Base-by-base conservation (phyloP, 202 grass and related monocot genomes). In the Panicum hallii region DNA sequence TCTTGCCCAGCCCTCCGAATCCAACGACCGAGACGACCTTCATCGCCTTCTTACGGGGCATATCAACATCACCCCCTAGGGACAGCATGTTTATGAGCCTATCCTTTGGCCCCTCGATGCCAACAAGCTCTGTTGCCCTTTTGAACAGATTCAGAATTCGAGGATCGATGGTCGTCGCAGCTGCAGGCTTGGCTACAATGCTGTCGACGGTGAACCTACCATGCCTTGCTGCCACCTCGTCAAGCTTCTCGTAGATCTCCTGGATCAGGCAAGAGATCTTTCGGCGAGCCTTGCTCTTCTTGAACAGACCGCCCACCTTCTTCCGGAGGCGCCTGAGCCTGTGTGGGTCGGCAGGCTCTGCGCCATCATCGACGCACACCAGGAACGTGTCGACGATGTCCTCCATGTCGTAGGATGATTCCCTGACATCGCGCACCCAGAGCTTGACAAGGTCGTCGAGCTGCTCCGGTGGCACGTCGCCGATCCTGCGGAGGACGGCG, bases 351-450 rank as follows among this genome's bases (percentile, higher is more conserved):
- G 10, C 3, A 30, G 65, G 1, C 0, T 8, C n/a, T n/a, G n/a
- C n/a, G n/a, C n/a, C n/a, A n/a, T n/a, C 30, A 0, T 67, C 32
- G 0, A 67, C 6, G 0, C 7, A 26, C 2, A 74, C 70, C 0
- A 83, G 0, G 44, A 74, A 83, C 0, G 9, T 2, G 20, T 83
- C 81, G 14, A 75, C 3, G 9, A 75, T 10, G n/a, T 83, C 81
- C 10, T 83, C 81, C 61, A 83, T 83, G 13, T 75, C 46, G 0
- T 75, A 83, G 0, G 70, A 75, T 0, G 20, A 41, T 2, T 83
- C 81, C 12, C 28, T 53, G 77, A 53, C 11, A 0, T 64, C 58
- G 4, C 15, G 0, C 0, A 16, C 60, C 76, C 77, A 79, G 5
- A 79, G 43, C 16, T 1, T 66, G 16, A 52, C 5, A 16, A 2